A percentile compares a stretch with the other conserved stretches of the same genome.
These are phyloP conservation scores for Chlorella sorokiniana DNA, from an alignment of 139 green algal species.

Conservation along the genomic window DNA sequence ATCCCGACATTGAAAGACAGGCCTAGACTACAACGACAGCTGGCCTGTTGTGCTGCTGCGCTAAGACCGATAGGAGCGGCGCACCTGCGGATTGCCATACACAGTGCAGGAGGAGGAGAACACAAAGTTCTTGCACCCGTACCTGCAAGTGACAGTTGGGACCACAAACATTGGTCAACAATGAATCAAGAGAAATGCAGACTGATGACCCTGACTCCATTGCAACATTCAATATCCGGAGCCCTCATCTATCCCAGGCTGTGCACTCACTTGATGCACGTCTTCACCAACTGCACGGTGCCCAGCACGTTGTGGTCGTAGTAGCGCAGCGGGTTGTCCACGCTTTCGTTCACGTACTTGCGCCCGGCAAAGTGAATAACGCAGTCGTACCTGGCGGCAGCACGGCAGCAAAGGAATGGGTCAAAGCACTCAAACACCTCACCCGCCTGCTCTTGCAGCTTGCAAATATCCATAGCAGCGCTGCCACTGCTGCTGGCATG, in stretches of 20 bases:
- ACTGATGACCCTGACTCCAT: too few species aligned
- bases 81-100: conserved; percentile 88
- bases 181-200: background rate
- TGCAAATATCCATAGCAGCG: too few species aligned
- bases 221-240: background rate
- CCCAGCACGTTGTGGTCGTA: conserved; percentile 98
- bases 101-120: conserved; percentile 71
- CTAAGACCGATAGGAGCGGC: background rate
- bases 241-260: background rate
- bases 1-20: background rate
- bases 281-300: conserved; percentile 84
- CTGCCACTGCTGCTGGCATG: too few species aligned
- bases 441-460: too few species aligned
- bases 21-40: background rate
- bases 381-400: conserved; percentile 29
- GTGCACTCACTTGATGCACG: conserved; percentile 67
- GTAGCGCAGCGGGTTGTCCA: conserved; percentile 80
- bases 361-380: conserved; percentile 58
- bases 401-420: background rate
- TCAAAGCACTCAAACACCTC: too few species aligned
- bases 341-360: conserved; percentile 54
- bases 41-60: background rate
- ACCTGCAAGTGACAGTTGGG: background rate
- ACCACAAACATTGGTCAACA: background rate
- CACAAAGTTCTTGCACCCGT: conserved; percentile 41